Conservation (phyloP, 768 basidiomycete genomes). For the Phallus indusiatus region DNA sequence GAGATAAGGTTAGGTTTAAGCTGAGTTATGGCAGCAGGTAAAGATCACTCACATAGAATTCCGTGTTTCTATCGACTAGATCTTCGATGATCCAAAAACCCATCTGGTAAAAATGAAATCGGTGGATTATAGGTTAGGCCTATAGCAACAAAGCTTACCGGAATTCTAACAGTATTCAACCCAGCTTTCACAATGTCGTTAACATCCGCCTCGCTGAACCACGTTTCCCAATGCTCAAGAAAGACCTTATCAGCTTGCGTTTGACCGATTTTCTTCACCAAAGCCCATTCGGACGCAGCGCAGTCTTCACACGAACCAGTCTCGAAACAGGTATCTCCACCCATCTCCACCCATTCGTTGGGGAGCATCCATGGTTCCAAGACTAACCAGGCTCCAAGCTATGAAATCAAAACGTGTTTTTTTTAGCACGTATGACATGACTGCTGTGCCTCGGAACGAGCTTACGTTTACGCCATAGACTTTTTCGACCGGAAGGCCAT, state of each 20-base stretch:
- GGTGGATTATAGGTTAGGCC: background rate
- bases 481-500: conserved; percentile 23
- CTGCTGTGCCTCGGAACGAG: conserved; percentile 29
- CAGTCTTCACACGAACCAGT: conserved; percentile 40
- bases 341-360: conserved; percentile 66
- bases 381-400: conserved; percentile 46
- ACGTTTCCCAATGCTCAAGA: conserved; percentile 35
- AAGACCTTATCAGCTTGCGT: conserved; percentile 33
- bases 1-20: background rate
- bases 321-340: conserved; percentile 50
- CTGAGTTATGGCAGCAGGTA: background rate
- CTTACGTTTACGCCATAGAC: conserved; percentile 69
- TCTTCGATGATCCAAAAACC: conserved; percentile 78
- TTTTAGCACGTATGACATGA: background rate
- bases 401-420: background rate
- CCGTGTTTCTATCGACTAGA: conserved; percentile 50
- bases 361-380: conserved; percentile 82
- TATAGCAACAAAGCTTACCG: conserved; percentile 32
- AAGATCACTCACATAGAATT: conserved; percentile 33
- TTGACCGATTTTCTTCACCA: conserved; percentile 41
- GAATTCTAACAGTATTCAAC: conserved; percentile 71
- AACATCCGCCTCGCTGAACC: conserved; percentile 63
- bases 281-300: conserved; percentile 52
- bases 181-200: conserved; percentile 40
- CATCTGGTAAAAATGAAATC: conserved; percentile 34